Percentiles rank a stretch among this genome's conserved stretches.
These are phyloP conservation scores for Pterocarpus santalinus DNA, from an alignment of 306 rosid genomes.

Conservation along the genomic window DNA sequence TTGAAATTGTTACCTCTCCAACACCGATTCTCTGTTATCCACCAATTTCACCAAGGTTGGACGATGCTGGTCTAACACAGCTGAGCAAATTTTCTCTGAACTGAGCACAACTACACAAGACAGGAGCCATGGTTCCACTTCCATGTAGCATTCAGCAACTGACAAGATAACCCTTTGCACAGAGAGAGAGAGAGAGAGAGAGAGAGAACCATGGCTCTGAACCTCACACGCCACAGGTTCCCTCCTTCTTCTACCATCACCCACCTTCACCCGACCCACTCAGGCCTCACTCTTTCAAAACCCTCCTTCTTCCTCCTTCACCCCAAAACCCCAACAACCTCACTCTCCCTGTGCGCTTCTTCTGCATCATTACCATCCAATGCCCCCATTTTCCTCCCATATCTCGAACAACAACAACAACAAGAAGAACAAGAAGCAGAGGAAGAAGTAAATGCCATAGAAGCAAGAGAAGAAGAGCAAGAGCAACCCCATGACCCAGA, in stretches of 20 bases:
- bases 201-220: slow-evolving; percentile 53
- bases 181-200: not conserved
- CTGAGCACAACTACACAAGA: too few species aligned
- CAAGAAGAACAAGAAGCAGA: slow-evolving; percentile 5
- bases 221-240: slow-evolving; percentile 39
- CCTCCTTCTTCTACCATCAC: slow-evolving; percentile 38
- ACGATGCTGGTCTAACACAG: too few species aligned
- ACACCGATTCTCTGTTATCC: too few species aligned
- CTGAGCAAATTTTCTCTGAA: too few species aligned
- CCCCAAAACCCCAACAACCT: slow-evolving; percentile 50
- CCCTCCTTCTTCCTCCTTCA: slow-evolving; percentile 22
- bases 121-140: not conserved
- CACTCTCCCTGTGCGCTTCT: slow-evolving; percentile 47
- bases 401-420: slow-evolving; percentile 50
- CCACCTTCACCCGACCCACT: slow-evolving; percentile 31
- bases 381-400: slow-evolving; percentile 61
- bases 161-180: slow-evolving; percentile 6
- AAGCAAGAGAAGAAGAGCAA: slow-evolving; percentile 37
- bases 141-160: not conserved
- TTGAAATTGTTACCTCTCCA: too few species aligned
- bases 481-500: slow-evolving; percentile 49
- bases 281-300: slow-evolving; percentile 34
- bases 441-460: not conserved
- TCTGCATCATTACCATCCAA: slow-evolving; percentile 34
- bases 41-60: too few species aligned